Conservation (phyloP, 192 early-diverging fungal species). For the Helicostylum pulchrum region DNA sequence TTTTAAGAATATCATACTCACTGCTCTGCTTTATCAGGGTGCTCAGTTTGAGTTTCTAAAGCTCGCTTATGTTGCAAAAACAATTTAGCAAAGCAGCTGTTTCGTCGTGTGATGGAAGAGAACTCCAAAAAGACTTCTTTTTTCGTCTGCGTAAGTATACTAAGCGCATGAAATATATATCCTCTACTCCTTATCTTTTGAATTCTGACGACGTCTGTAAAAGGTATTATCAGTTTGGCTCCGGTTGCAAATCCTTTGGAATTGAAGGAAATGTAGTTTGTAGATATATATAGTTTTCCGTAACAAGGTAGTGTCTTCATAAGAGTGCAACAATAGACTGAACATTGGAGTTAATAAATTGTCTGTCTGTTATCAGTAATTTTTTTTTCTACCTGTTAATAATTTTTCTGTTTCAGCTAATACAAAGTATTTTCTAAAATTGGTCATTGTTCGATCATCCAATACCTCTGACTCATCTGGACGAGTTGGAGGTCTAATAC, state of each 20-base stretch:
- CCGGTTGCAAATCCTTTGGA: slow-evolving; percentile 50
- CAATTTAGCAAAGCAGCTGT: slow-evolving; percentile 41
- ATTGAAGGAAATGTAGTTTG: slow-evolving; percentile 60
- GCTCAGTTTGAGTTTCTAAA: background rate
- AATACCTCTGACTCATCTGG: slow-evolving; percentile 15
- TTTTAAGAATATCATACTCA: too few species aligned
- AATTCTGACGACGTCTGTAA: slow-evolving; percentile 47
- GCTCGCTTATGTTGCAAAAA: slow-evolving; percentile 22
- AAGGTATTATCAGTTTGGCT: slow-evolving; percentile 54
- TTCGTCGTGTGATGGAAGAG: slow-evolving; percentile 38
- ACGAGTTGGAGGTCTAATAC: slow-evolving; percentile 11
- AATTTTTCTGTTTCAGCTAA: slow-evolving; percentile 54
- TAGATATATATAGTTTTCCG: slow-evolving; percentile 60
- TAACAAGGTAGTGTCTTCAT: slow-evolving; percentile 51
- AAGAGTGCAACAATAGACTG: slow-evolving; percentile 50
- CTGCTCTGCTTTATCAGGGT: slow-evolving; percentile 13
- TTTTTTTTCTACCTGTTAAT: slow-evolving; percentile 36
- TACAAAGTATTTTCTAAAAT: slow-evolving; percentile 52
- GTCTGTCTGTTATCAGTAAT: too few species aligned
- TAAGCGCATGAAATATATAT: slow-evolving; percentile 46
- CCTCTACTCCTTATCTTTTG: slow-evolving; percentile 40
- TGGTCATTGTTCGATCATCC: slow-evolving; percentile 31
- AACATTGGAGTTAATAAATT: too few species aligned
- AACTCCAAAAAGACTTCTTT: slow-evolving; percentile 63
- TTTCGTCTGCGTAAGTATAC: slow-evolving; percentile 43